These are phyloP conservation scores for Dichotomocladium elegans DNA, from an alignment of 371 early-diverging fungal genomes.

Conservation along the genomic window DNA sequence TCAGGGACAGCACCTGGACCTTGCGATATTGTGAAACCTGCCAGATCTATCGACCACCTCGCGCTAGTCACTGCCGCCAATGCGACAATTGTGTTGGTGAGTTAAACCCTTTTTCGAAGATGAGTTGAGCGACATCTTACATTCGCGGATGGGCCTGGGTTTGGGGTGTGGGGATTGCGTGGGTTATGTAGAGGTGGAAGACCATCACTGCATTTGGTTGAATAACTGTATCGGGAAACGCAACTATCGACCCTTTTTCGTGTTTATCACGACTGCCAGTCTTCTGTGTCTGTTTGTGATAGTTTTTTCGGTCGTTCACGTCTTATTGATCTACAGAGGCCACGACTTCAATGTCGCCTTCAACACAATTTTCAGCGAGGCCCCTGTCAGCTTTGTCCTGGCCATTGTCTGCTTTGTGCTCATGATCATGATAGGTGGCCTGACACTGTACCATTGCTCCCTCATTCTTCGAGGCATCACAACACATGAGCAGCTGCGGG, in stretches of 20 bases:
- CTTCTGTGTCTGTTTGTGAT: constrained; percentile 56
- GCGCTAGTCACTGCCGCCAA: constrained; percentile 84
- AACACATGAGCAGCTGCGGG: constrained; percentile 79
- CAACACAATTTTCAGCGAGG: constrained; percentile 14
- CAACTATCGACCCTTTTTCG: constrained; percentile 86
- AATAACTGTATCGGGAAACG: constrained; percentile 91
- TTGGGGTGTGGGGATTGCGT: too few species aligned
- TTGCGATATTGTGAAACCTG: constrained; percentile 92
- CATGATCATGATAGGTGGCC: constrained; percentile 60
- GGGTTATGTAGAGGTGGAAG: constrained; percentile 76
- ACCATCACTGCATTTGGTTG: constrained; percentile 95
- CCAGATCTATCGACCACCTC: constrained; percentile 84
- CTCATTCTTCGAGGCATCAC: constrained; percentile 72
- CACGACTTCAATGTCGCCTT: constrained; percentile 2
- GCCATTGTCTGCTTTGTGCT: constrained; percentile 65
- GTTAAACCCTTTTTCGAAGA: too few species aligned
- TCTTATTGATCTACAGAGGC: constrained; percentile 24
- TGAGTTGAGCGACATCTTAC: too few species aligned
- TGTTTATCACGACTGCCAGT: constrained; percentile 60
- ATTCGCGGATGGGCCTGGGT: too few species aligned
- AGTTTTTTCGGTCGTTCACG: constrained; percentile 54
- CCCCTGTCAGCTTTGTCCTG: constrained; percentile 60
- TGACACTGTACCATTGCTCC: constrained; percentile 77
- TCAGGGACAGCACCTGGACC: constrained; percentile 61
- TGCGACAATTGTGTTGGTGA: constrained; percentile 92